Conservation (phyloP, 73 alveolate genomes). For the Paramecium sexaurelia region DNA sequence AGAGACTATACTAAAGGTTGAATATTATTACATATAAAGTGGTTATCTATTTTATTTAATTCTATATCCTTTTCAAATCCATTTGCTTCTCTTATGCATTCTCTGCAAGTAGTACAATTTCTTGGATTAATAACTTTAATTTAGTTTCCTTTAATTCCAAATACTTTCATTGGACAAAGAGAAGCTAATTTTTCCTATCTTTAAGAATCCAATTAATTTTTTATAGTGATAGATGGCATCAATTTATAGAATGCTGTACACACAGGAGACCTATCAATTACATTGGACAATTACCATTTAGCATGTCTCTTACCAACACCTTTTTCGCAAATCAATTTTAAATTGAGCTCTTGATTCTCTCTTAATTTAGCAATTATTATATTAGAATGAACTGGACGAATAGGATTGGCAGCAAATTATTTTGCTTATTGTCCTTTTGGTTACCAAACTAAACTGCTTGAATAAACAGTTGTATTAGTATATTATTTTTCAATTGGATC, state of each 20-base stretch:
- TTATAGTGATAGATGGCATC: constrained; percentile 83
- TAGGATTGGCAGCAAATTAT: constrained; percentile 73
- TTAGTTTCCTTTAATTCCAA: constrained; percentile 85
- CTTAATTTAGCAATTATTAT: constrained; percentile 92
- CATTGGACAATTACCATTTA: constrained; percentile 76
- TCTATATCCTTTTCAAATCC: constrained; percentile 80
- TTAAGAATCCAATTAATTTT: constrained; percentile 76
- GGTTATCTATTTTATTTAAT: constrained; percentile 89
- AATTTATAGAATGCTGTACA: constrained; percentile 95
- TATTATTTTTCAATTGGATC: constrained; percentile 70
- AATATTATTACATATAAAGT: constrained; percentile 68
- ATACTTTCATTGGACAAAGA: constrained; percentile 94
- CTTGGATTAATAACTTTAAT: constrained; percentile 90
- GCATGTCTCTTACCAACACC: constrained; percentile 97
- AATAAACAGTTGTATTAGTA: constrained; percentile 82
- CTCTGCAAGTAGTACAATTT: constrained; percentile 97
- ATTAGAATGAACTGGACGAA: constrained; percentile 91
- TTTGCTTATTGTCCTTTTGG: constrained; percentile 86
- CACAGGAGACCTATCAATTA: constrained; percentile 84
- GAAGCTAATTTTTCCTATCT: constrained; percentile 87
- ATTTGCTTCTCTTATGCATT: constrained; percentile 92
- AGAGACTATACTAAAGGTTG: constrained; percentile 60
- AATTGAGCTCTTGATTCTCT: constrained; percentile 95
- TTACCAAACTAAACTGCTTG: constrained; percentile 83
- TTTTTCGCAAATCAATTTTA: constrained; percentile 91